Base-by-base conservation (phyloP, 768 basidiomycete species). In the Leccinum variicolor region DNA sequence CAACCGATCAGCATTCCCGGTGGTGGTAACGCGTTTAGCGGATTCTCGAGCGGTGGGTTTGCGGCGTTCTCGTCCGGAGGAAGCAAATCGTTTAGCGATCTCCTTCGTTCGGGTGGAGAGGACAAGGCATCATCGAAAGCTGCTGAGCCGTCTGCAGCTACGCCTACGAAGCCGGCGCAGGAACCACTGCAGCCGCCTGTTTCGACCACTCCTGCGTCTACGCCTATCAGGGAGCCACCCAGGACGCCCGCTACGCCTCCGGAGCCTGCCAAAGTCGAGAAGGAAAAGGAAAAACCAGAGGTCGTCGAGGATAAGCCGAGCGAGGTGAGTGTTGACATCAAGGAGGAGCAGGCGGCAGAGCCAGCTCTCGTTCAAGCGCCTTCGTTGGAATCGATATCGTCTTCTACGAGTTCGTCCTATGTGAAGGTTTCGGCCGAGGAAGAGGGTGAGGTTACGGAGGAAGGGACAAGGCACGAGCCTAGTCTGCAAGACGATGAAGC, bases 1-100 rank as follows among this genome's bases (percentile, higher is more conserved):
- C 56, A 61, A n/a, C 50, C 63, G 15, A 19, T 55, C 17, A 28
- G 70, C 2, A 54, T 41, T 54, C 66, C 50, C 52, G 66, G 34
- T 13, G 33, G 52, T 5, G 53, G 69, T 31, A 21, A 3, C 41
- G 70, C 59, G 6, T 75, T 76, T 54, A 61, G 57, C 33, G 61
- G 68, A 9, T 75, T 69, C 55, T 57, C 69, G 13, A 59, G 76
- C 0, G 51, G 79, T 28, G 84, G 77, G 3, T 87, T 87, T 62
- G 64, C 77, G 33, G 79, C 83, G 0, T 84, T 85, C 62, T 77
- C 79, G 8, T 60, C 64, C 14, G 78, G 79, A 4, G 58, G 73
- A 1, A 73, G 75, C 34, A 81, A 79, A 62, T 82, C 88, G 1
- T 92, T 87, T 62, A 70, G 75, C n/a, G 84, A 89, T 28, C 65